Evolutionary conservation across 2,329 filamentous ascomycete species (phyloP), one percentile per base, ranked within the genome.

Genomic region (Bisporella sp.): DNA sequence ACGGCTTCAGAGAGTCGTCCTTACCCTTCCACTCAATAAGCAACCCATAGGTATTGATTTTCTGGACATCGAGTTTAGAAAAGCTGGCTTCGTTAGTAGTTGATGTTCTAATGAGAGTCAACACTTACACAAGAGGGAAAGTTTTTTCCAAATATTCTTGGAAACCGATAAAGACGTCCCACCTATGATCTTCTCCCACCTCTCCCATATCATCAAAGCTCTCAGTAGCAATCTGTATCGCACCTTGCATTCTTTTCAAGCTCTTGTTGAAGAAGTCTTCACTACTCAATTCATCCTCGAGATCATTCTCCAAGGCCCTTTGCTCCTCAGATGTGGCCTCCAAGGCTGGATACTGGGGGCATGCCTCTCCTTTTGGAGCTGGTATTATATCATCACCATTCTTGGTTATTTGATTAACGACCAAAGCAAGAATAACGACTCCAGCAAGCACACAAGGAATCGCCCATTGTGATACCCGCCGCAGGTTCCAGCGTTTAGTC

Each of bases 11-110:
- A 0, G 68, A 67, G 2, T 69, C 55, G 47, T 82, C 71, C 5
- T 69, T 71, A 12, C 81, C 81, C 4, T 73, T 60, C 53, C 83
- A 71, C 0, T 79, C 83, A 64, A 76, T 84, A 32, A 85, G 67
- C 4, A 85, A 68, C 5, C 80, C 82, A 41, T 82, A 75, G 0
- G 74, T 79, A 60, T 85, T 85, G 51, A 85, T 69, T 44, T 76
- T 79, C 52, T 44, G 46, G 4, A 60, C 30, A 9, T 56, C 45
- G 29, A 60, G 50, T n/a, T 50, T 54, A 5, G 47, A 39, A 32
- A 53, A 55, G 4, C 57, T 8, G 12, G 46, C 29, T 46, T 5
- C 3, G 32, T 33, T 11, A 28, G 8, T 21, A n/a, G 21, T 31
- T 9, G 8, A 4, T 4, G 21, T 12, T 28, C 7, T 13, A 9